phyloP scores from a whole-genome alignment of 176 grass and related monocot species.

The Stipa capillata region DNA sequence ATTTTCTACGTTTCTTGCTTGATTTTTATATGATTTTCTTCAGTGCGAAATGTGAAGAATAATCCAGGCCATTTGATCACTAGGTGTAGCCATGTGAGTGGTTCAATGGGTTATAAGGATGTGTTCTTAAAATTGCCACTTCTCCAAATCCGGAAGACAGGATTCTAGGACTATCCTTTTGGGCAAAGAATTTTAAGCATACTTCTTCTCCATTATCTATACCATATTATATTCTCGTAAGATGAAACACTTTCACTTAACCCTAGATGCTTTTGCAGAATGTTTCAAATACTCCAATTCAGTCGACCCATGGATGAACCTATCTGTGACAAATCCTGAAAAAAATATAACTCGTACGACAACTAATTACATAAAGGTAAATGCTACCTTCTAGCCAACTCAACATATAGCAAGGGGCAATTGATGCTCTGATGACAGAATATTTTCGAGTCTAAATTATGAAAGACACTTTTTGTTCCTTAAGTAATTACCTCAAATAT shows the following conservation, averaged over 20 bases:
- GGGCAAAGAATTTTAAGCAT: too few relatives aligned
- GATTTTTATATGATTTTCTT: background rate
- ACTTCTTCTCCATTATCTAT: background rate
- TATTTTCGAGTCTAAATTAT: background rate
- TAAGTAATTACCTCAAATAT: slow-evolving; percentile 74
- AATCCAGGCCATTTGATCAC: background rate
- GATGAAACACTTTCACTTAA: background rate
- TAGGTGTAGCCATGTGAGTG: background rate
- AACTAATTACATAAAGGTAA: background rate
- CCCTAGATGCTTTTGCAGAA: background rate
- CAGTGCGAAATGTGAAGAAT: background rate
- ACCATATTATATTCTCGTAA: background rate
- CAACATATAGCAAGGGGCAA: background rate
- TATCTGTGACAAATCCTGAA: background rate
- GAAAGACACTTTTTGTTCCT: background rate
- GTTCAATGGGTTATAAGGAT: background rate
- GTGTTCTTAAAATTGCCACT: background rate
- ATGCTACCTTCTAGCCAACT: background rate
- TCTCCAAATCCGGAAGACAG: background rate
- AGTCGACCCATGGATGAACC: background rate
- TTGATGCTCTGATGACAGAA: background rate
- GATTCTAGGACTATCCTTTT: background rate
- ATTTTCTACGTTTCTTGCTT: background rate
- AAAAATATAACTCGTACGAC: background rate
- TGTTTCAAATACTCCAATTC: background rate